phyloP scores from a whole-genome alignment of 768 basidiomycete species.

The Suillus sp. region DNA sequence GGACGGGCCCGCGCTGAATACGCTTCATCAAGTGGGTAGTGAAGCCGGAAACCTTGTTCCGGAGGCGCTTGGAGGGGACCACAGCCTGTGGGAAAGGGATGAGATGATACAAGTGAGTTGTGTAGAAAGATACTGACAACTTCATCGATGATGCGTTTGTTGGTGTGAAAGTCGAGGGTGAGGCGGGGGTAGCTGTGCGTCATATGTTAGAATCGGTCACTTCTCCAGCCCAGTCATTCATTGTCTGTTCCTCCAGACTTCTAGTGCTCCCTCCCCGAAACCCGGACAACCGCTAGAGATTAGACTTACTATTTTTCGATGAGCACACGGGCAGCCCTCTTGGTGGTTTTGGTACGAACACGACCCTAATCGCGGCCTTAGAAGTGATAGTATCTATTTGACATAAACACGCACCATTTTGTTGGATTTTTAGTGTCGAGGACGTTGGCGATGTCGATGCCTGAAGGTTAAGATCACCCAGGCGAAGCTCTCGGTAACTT shows the following conservation, averaged over 20 bases:
- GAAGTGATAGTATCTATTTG: conserved; percentile 16
- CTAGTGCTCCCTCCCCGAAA: neutral
- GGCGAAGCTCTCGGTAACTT: conserved; percentile 21
- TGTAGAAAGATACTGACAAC: conserved; percentile 58
- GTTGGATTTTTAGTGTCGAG: conserved; percentile 28
- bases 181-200: conserved; percentile 88
- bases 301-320: conserved; percentile 96
- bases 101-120: neutral
- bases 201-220: neutral
- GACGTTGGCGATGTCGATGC: conserved; percentile 27
- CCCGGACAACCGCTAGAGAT: neutral
- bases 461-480: neutral
- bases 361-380: conserved; percentile 66
- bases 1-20: conserved; percentile 96
- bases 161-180: conserved; percentile 99
- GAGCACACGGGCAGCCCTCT: conserved; percentile 97
- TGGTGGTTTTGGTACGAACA: conserved; percentile 99
- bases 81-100: conserved; percentile 55
- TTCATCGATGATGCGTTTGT: conserved; percentile 99
- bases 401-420: conserved; percentile 50
- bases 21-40: conserved; percentile 99
- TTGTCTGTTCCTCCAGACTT: neutral
- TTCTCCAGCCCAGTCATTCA: neutral
- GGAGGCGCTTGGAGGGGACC: conserved; percentile 97
- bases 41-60: conserved; percentile 99